phyloP scores from a whole-genome alignment of 208 protist species.

The Trypanosoma mega region DNA sequence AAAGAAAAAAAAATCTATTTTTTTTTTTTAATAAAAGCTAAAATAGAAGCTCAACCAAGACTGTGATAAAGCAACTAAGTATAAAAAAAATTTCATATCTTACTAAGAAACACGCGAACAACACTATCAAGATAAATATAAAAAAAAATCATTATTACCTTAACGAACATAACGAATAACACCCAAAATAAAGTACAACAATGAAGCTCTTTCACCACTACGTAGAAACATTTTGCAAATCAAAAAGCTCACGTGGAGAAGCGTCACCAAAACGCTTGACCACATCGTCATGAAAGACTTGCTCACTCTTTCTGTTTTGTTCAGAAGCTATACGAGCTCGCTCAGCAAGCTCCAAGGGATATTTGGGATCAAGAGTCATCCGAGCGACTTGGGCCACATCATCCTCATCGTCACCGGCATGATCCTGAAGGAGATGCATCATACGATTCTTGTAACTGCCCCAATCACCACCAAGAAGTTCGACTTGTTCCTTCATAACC shows the following conservation, averaged over 20 bases:
- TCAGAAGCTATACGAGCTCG: slow-evolving; percentile 45
- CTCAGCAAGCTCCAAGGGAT: slow-evolving; percentile 63
- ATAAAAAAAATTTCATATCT: too few relatives aligned
- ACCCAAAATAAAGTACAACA: too few relatives aligned
- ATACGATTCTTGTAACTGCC: slow-evolving; percentile 79
- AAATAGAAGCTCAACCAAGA: not conserved
- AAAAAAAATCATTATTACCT: too few relatives aligned
- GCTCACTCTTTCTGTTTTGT: slow-evolving; percentile 30
- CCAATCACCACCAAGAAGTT: slow-evolving; percentile 82
- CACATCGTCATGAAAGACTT: slow-evolving; percentile 64
- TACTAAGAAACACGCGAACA: not conserved
- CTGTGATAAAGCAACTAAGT: not conserved
- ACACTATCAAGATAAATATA: too few relatives aligned
- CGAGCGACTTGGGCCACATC: slow-evolving; percentile 74
- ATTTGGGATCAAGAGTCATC: slow-evolving; percentile 85
- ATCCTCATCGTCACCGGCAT: slow-evolving; percentile 73
- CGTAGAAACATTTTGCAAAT: slow-evolving; percentile 21
- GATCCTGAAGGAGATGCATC: slow-evolving; percentile 69
- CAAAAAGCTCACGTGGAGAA: slow-evolving; percentile 74
- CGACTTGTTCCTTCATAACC: slow-evolving; percentile 49
- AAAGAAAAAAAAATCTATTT: not conserved
- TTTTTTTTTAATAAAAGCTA: not conserved
- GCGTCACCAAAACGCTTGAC: slow-evolving; percentile 26
- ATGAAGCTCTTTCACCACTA: too few relatives aligned
- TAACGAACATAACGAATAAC: too few relatives aligned